Evolutionary conservation across 1,284 basidiomycete species (phyloP), one percentile per base, ranked within the genome.

Genomic region (Trametes hirsuta): DNA sequence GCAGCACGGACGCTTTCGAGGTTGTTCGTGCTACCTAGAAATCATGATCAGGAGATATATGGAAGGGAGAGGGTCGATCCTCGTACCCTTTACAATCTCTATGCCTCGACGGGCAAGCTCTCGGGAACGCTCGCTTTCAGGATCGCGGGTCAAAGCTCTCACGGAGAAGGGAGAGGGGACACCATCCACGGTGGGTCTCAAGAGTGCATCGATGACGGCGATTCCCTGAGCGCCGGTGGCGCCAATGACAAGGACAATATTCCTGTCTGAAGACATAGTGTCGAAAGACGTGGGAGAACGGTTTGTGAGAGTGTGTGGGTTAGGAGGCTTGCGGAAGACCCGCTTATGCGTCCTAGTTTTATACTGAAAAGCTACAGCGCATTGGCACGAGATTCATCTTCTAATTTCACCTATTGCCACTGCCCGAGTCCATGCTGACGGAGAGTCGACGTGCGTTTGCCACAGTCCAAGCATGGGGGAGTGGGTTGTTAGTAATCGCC

Each of bases 161-260:
- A 84, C 72, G 6, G 71, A 66, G 66, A 81, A 84, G 0, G 80
- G 80, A 12, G 79, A 80, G 1, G 79, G 75, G 5, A 72, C 66
- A 4, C 79, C 80, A 55, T 79, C 75, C 22, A 68, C 57, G 47
- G 62, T 63, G 2, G 74, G 75, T 11, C 71, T 72, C 25, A 83
- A 74, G 12, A 83, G 70, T 25, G 74, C 75, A 59, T 80, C 72
- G 46, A 83, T 75, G 56, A 82, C 77, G 22, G 77, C 75, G 37
- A 79, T 67, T 15, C 82, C 82, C 61, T 83, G 82, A 3, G 77
- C 79, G 47, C 82, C 81, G 30, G 82, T 84, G 2, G 78, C 82
- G 40, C 82, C 81, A 44, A 83, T 75, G 57, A 84, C 80, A 55
- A 82, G 76, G 62, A 84, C 80, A 63, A 78, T 65, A 68, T 81